Evolutionary conservation across 441 rosid species (phyloP), one percentile per base, ranked within the genome.

Genomic region (Sinapis alba): DNA sequence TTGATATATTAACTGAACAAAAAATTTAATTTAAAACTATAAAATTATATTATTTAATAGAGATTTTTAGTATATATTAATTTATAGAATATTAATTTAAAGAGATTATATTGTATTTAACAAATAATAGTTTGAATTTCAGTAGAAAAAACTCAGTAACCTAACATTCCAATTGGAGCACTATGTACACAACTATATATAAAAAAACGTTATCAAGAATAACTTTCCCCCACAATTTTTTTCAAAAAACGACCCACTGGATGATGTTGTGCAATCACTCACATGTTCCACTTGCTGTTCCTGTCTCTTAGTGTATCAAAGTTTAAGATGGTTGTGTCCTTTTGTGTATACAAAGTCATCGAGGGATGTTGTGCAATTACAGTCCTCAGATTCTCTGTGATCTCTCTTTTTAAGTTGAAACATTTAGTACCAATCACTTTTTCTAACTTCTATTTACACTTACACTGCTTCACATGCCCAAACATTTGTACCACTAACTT

Each of bases 371-470:
- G 74, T 51, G 64, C 47, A 75, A 68, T 75, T 75, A 68, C 74
- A 68, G 74, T 75, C 73, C 66, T 68, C 69, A 68, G 79, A 75
- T 75, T 68, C 79, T 75, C 69, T 53, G 34, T 75, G 74, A 75
- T 75, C 79, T 68, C 74, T 53, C 71, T 74, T 68, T 75, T 68
- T 24, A 62, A 62, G 69, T 62, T 68, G 47, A 75, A 74, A 60
- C 73, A 67, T 68, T 57, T 74, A 66, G 72, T 66, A 74, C 67
- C 72, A 74, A 66, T 66, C 67, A 58, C 78, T 74, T 75, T 45
- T 41, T 36, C 6, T 50, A 67, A 68, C 69, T 75, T 63, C 63
- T 68, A 75, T 68, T 68, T 68, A 53, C 79, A 61, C 57, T 68
- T 68, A 30, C 56, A 75, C 68, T 27, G 36, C 56, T 74, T 75